phyloP scores from a whole-genome alignment of 768 basidiomycete species.

The Amanita jacksonii region DNA sequence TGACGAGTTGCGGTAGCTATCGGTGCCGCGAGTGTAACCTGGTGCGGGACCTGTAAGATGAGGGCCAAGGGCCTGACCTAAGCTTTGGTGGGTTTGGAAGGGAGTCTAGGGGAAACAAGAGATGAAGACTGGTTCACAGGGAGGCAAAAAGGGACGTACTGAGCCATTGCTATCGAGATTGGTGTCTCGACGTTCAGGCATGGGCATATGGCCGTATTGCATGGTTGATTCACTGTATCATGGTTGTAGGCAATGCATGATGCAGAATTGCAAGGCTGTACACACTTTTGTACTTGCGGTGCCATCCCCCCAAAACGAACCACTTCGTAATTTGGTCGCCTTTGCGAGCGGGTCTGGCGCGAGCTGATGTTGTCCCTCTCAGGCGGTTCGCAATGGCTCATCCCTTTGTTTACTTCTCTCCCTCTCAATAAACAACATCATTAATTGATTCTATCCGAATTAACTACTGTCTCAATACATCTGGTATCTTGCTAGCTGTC shows the following conservation, averaged over 20 bases:
- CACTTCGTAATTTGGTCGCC: slow-evolving; percentile 15
- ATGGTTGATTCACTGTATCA: slow-evolving; percentile 44
- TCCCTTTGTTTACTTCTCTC: slow-evolving; percentile 17
- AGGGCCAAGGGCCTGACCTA: slow-evolving; percentile 50
- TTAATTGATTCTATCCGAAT: too few relatives aligned
- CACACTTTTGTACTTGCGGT: slow-evolving; percentile 30
- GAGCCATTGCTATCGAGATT: slow-evolving; percentile 51
- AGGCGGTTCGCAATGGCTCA: slow-evolving; percentile 22
- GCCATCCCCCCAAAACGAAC: slow-evolving; percentile 32
- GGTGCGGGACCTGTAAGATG: slow-evolving; percentile 34
- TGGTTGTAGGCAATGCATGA: slow-evolving; percentile 12
- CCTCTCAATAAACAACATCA: slow-evolving; percentile 16
- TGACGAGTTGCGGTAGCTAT: slow-evolving; percentile 28
- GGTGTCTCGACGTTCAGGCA: slow-evolving; percentile 43
- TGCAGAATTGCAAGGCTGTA: slow-evolving; percentile 16
- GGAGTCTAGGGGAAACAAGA: slow-evolving; percentile 27
- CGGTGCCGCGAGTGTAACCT: slow-evolving; percentile 14
- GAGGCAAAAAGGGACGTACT: slow-evolving; percentile 30
- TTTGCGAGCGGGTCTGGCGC: too few relatives aligned
- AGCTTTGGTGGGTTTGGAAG: slow-evolving; percentile 47
- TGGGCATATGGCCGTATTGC: slow-evolving; percentile 51
- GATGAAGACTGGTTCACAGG: slow-evolving; percentile 19
- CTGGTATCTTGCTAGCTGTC: neutral
- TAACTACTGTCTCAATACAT: too few relatives aligned
- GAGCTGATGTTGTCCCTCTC: too few relatives aligned